Conservation (phyloP, 2,329 filamentous ascomycete species). For the Talaromyces piceae region DNA sequence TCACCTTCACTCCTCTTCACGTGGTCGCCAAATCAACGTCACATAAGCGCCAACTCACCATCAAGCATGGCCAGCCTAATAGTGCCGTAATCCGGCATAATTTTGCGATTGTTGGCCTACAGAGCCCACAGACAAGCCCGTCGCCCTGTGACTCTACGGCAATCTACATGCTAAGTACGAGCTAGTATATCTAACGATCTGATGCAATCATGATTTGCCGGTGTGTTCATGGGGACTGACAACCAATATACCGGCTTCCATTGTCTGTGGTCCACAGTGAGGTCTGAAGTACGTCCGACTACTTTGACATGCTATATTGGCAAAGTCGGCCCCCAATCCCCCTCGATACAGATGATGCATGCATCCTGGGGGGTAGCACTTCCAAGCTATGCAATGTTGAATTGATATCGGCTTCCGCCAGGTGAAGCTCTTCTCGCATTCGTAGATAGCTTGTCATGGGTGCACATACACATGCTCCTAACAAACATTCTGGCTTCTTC, state of each 20-base stretch:
- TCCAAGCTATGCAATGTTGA: constrained; percentile 1
- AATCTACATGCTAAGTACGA: background rate
- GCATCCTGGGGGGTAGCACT: background rate
- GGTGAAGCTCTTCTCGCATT: background rate
- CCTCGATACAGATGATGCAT: background rate
- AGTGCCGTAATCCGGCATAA: background rate
- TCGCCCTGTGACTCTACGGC: background rate
- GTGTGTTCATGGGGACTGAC: background rate
- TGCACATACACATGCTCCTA: background rate
- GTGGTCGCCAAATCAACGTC: background rate
- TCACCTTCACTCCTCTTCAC: background rate
- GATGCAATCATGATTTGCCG: background rate
- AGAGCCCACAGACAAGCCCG: background rate
- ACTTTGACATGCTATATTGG: background rate
- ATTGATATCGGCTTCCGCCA: background rate
- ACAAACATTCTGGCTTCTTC: no score
- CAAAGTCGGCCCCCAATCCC: background rate
- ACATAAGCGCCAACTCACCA: background rate
- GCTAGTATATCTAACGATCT: background rate
- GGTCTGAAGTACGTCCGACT: background rate
- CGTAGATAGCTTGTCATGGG: constrained; percentile 5
- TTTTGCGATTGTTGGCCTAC: background rate
- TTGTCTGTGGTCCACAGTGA: background rate
- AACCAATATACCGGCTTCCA: background rate
- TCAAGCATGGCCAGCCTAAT: background rate